Conservation (phyloP, 208 protist species). For the Crithidia expoeki region DNA sequence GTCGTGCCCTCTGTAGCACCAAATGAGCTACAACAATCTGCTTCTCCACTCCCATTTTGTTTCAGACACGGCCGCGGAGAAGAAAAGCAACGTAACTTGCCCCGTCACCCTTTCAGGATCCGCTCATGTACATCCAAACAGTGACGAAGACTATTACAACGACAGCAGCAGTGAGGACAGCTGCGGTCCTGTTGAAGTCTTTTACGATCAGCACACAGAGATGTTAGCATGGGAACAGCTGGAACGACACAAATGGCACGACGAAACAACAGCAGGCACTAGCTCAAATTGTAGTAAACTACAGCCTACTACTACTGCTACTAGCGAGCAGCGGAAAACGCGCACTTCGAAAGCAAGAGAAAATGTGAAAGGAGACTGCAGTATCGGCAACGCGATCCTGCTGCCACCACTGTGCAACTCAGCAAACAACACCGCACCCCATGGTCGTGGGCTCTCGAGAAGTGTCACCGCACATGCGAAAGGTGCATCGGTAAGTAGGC, state of each 20-base stretch:
- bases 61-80: neutral
- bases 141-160: neutral
- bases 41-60: slow-evolving; percentile 7
- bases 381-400: no score
- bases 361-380: no score
- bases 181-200: slow-evolving; percentile 6
- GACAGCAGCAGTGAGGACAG: neutral
- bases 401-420: no score
- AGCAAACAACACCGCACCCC: neutral
- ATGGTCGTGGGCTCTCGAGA: no score
- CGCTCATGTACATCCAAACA: neutral
- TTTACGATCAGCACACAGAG: slow-evolving; percentile 19
- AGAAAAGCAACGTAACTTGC: neutral
- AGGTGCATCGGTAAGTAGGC: no score
- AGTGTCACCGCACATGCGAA: no score
- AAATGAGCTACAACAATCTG: slow-evolving; percentile 5
- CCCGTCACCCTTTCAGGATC: neutral
- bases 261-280: neutral
- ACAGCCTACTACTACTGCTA: no score
- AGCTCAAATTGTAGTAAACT: neutral
- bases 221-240: neutral
- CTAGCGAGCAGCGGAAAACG: no score
- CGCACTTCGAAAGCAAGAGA: no score
- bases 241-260: neutral
- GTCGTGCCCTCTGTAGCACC: neutral